Percentiles rank a stretch among this genome's conserved stretches.
Evolutionary conservation across 2,329 filamentous ascomycete genomes (phyloP).

Genomic region (Phialophora verrucosa): DNA sequence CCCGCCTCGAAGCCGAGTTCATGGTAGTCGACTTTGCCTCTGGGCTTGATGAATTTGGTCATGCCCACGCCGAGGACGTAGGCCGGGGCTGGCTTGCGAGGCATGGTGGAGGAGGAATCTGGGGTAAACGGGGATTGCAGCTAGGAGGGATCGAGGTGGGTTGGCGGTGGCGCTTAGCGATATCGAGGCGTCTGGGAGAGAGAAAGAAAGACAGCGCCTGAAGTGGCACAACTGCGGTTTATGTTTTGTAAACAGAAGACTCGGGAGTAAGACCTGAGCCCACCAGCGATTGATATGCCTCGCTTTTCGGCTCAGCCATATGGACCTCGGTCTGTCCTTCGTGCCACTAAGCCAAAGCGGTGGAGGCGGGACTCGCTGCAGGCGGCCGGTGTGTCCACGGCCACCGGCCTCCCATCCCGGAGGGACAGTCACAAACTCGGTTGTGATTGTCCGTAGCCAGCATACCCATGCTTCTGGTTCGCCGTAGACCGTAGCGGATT

Average conservation of each 20-base stretch:
- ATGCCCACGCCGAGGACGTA: conserved; percentile 98
- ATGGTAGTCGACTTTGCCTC: conserved; percentile 43
- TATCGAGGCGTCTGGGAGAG: neutral
- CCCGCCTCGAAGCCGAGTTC: conserved; percentile 45
- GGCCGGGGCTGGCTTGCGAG: conserved; percentile 61
- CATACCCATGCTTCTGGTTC: neutral
- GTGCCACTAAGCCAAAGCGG: neutral
- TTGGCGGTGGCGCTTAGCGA: neutral
- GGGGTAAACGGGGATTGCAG: conserved; percentile 1
- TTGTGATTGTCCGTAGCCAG: conserved; percentile 4
- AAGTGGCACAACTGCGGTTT: neutral
- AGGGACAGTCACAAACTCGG: neutral
- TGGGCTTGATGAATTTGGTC: conserved; percentile 85
- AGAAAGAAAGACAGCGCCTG: neutral
- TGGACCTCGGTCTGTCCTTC: neutral
- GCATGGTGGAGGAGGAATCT: conserved; percentile 51
- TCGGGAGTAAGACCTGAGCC: no score
- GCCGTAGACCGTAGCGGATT: neutral
- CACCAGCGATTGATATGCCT: neutral
- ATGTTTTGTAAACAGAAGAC: neutral
- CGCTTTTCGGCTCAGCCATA: neutral
- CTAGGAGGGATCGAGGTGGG: neutral
- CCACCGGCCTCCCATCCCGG: neutral
- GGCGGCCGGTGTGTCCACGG: neutral
- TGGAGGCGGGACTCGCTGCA: neutral